Base-by-base conservation (phyloP, 2,329 filamentous ascomycete genomes). In the Alternaria consortialis region DNA sequence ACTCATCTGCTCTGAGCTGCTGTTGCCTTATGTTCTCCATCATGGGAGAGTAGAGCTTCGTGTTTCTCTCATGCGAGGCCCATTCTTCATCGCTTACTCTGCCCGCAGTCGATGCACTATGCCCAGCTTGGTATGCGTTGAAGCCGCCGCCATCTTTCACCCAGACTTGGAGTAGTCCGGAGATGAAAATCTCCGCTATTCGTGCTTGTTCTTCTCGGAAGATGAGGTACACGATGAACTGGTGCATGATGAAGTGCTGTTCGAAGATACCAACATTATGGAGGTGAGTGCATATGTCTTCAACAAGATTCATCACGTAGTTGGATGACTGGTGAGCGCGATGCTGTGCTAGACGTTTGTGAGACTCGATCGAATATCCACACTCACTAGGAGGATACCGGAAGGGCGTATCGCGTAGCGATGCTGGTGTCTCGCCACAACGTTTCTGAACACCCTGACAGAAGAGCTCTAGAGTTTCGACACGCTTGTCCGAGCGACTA, bases 141-240 rank as follows among this genome's bases (percentile, higher is more conserved):
- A 77, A 69, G 1, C 74, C 74, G 1, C 68, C 73, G 5, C 71
- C 74, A 12, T 64, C 58, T 2, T 73, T 67, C 0, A 71, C 60
- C 71, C 71, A 77, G 1, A 72, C 71, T 39, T 72, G 67, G 31
- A 76, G 55, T 20, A 77, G 27, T 1, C 64, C 72, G 4, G 72
- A 74, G 53, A 65, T 69, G 5, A 77, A 71, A 4, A 77, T 75
- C 52, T 77, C 74, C 9, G 71, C 73, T 2, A 77, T 66, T 0
- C 61, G 64, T 1, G 67, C 72, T 46, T 75, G 73, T 4, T 47
- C n/a, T 0, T 63, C 65, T 5, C 60, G 44, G 42, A 73, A 74
- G 7, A 77, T 68, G 8, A 75, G 64, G 31, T 70, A 75, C 8
- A 75, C 62, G 40, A 76, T 66, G 47, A 62, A 73, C 7, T 61